Evolutionary conservation across 2,329 filamentous ascomycete genomes (phyloP), one percentile per base, ranked within the genome.

Genomic region (Aureobasidium namibiae): DNA sequence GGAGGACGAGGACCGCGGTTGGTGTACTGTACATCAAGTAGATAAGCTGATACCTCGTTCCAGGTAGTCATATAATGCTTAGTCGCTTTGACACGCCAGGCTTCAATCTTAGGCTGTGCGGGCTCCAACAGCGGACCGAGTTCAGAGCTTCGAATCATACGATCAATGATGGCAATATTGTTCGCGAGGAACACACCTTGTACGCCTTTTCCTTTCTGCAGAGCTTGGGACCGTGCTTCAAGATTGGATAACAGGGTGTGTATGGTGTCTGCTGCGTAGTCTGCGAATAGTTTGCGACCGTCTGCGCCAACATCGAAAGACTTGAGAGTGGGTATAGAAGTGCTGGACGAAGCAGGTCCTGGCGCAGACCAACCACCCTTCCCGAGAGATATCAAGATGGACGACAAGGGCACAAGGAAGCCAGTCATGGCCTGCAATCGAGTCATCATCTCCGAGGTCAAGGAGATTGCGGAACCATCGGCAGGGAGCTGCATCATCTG

Each of bases 131-230:
- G 81, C 2, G 83, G 79, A 5, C 80, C 80, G 4, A 99, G 81
- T 46, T 95, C 91, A 0, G 90, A 95, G 50, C 85, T 84, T 52
- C 85, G 83, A 60, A 96, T 90, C 75, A 88, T 88, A 60, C 91
- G 88, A 67, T 95, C 90, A 54, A 96, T 81, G 50, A 96, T 83
- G 61, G 87, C 83, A 61, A 95, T 83, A 63, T 86, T 90, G 74
- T 99, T 99, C 49, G 90, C 90, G 56, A 97, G 76, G 71, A 97
- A 96, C 18, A 96, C 90, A 26, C 92, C 94, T 52, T 91, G 82
- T 4, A 89, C 78, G 24, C 86, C 85, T 72, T 91, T 94, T 61
- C 83, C 84, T 68, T 92, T 91, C 60, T 94, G 82, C 44, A 94
- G 72, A 9, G 81, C 69, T 31, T 87, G 84, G 4, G 87, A 85